Percentiles rank a stretch among this genome's conserved stretches.
Evolutionary conservation across 306 rosid genomes (phyloP).

Genomic region (Ormosia emarginata): DNA sequence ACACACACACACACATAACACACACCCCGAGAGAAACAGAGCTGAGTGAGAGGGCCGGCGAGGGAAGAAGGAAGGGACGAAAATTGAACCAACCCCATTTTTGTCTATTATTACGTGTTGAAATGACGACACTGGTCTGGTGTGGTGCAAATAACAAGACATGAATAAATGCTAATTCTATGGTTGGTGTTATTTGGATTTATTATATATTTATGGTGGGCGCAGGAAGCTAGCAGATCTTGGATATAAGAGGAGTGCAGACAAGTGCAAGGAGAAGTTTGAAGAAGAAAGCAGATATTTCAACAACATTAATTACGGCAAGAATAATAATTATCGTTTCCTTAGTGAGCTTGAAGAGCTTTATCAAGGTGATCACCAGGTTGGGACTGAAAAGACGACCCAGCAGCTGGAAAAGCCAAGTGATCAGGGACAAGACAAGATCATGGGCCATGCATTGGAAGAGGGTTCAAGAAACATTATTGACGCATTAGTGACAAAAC

Average conservation of each 20-base stretch:
- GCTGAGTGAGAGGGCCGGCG: background rate
- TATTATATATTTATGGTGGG: slow-evolving; percentile 37
- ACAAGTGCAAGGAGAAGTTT: slow-evolving; percentile 83
- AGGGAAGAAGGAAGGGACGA: background rate
- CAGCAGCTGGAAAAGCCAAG: background rate
- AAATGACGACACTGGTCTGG: background rate
- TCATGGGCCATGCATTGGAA: slow-evolving; percentile 16
- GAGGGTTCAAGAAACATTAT: background rate
- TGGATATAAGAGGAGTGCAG: slow-evolving; percentile 78
- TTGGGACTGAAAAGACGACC: slow-evolving; percentile 1
- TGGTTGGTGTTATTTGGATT: slow-evolving; percentile 25
- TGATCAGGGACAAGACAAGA: slow-evolving; percentile 16
- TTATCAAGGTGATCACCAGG: slow-evolving; percentile 24
- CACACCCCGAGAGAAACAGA: slow-evolving; percentile 13
- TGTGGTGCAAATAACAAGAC: background rate
- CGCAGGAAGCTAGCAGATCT: slow-evolving; percentile 81
- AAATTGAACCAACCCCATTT: slow-evolving; percentile 4
- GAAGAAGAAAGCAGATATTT: slow-evolving; percentile 84
- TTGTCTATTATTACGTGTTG: slow-evolving; percentile 25
- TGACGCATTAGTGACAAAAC: background rate
- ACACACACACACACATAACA: background rate
- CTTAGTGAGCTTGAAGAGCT: slow-evolving; percentile 64
- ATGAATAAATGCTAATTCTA: slow-evolving; percentile 37
- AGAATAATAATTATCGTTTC: slow-evolving; percentile 46
- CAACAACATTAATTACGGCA: slow-evolving; percentile 47